Evolutionary conservation across 768 basidiomycete genomes (phyloP).

Genomic region (Lyophyllum atratum): DNA sequence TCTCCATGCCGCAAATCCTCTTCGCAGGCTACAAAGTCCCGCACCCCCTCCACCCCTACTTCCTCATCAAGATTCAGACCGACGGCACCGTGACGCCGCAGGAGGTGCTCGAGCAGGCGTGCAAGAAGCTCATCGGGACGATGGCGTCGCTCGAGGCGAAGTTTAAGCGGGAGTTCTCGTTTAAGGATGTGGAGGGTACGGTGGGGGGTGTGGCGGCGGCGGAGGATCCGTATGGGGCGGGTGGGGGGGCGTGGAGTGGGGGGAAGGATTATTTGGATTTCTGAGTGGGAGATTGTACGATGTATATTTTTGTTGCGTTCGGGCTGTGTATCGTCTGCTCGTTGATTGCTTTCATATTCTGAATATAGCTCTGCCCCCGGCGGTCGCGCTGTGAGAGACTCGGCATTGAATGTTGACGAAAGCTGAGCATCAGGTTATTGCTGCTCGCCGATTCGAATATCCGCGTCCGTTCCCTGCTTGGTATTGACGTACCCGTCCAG

Average conservation of each 20-base stretch:
- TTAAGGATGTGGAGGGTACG: conserved; percentile 66
- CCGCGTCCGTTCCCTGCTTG: too few relatives aligned
- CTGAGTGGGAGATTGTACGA: conserved; percentile 4
- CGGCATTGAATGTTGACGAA: too few relatives aligned
- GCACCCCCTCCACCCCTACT: conserved; percentile 92
- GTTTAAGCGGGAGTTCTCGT: conserved; percentile 82
- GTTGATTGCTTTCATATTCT: not conserved
- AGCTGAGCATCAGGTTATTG: too few relatives aligned
- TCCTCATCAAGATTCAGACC: conserved; percentile 94
- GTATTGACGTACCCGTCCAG: too few relatives aligned
- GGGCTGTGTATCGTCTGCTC: not conserved
- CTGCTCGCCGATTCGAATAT: too few relatives aligned
- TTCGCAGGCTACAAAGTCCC: conserved; percentile 99
- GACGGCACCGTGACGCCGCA: conserved; percentile 86
- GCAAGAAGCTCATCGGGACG: conserved; percentile 75
- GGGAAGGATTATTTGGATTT: conserved; percentile 28
- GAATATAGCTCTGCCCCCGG: too few relatives aligned
- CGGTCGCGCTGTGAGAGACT: too few relatives aligned
- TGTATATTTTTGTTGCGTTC: not conserved
- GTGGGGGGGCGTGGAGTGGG: conserved; percentile 21
- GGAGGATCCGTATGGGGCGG: conserved; percentile 54
- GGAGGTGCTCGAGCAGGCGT: conserved; percentile 80
- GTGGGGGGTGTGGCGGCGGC: conserved; percentile 23
- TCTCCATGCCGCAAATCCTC: conserved; percentile 82
- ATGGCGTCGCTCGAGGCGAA: conserved; percentile 69